These are phyloP conservation scores for Russula griseocarnosa DNA, from an alignment of 768 basidiomycete genomes.

Conservation along the genomic window DNA sequence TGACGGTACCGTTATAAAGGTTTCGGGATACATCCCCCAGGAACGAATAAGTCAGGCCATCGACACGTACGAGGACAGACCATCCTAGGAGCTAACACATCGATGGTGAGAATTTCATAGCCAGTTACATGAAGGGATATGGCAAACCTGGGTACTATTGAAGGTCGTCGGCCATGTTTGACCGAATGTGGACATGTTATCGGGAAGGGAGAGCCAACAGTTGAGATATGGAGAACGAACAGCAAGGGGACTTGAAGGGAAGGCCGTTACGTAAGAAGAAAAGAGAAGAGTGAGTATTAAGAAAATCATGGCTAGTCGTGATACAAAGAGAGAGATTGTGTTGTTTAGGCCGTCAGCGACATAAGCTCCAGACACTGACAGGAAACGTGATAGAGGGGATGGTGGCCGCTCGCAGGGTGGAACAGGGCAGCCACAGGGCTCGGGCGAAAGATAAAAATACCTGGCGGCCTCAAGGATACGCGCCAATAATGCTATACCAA, in stretches of 20 bases:
- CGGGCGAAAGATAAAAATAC: too few relatives aligned
- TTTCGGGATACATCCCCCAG: slow-evolving; percentile 8
- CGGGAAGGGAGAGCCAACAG: too few relatives aligned
- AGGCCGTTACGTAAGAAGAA: slow-evolving; percentile 4
- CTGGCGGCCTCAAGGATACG: too few relatives aligned
- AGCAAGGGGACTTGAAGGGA: slow-evolving; percentile 32
- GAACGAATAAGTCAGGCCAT: slow-evolving; percentile 26
- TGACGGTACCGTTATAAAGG: slow-evolving; percentile 16
- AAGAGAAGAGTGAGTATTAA: background rate
- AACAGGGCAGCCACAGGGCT: too few relatives aligned
- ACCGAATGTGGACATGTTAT: slow-evolving; percentile 4
- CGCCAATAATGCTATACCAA: too few relatives aligned
- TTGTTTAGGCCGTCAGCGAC: background rate
- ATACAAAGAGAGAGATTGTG: background rate
- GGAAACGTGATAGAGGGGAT: background rate
- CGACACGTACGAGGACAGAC: slow-evolving; percentile 17
- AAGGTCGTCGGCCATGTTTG: slow-evolving; percentile 28
- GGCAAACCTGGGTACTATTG: background rate
- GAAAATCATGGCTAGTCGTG: background rate
- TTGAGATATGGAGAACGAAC: slow-evolving; percentile 33
- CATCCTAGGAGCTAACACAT: slow-evolving; percentile 16
- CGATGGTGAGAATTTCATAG: background rate
- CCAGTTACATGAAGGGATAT: background rate
- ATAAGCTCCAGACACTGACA: background rate
- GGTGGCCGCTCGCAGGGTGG: slow-evolving; percentile 4